Evolutionary conservation across 352 stramenopile genomes (phyloP).

Genomic region (Globisporangium viniferum): DNA sequence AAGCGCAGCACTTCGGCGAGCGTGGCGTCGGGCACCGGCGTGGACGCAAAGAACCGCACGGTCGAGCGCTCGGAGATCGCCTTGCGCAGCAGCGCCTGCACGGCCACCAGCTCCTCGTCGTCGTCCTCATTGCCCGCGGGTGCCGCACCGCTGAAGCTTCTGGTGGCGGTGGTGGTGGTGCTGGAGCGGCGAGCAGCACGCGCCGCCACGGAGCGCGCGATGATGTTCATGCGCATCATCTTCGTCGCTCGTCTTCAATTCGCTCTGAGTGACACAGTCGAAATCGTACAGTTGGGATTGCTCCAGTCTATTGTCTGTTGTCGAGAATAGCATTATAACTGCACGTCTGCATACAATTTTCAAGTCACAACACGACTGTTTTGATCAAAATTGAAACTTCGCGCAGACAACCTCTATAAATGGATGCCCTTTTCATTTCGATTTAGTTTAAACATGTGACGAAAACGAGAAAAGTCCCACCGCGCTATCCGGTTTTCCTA

Average conservation of each 20-base stretch:
- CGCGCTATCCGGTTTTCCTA: too few relatives aligned
- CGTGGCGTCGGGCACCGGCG: conserved; percentile 44
- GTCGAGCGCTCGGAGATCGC: conserved; percentile 11
- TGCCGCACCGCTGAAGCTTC: not conserved
- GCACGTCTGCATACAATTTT: too few relatives aligned
- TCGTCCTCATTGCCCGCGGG: not conserved
- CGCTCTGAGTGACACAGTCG: too few relatives aligned
- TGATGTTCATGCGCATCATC: not conserved
- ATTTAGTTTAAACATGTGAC: too few relatives aligned
- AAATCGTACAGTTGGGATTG: too few relatives aligned
- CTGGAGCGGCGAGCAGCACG: not conserved
- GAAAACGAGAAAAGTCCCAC: too few relatives aligned
- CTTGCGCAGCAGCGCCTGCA: conserved; percentile 13
- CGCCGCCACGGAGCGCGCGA: not conserved
- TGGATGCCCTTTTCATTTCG: too few relatives aligned
- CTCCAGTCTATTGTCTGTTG: too few relatives aligned
- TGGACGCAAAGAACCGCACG: conserved; percentile 16
- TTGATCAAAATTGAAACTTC: too few relatives aligned
- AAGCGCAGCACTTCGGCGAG: conserved; percentile 62
- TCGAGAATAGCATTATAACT: too few relatives aligned
- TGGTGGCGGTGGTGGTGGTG: not conserved
- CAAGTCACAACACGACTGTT: too few relatives aligned
- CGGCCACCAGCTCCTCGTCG: not conserved
- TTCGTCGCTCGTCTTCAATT: not conserved
- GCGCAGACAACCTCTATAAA: too few relatives aligned